Evolutionary conservation across 2,329 filamentous ascomycete genomes (phyloP).

Genomic region (Fusarium hainanense): DNA sequence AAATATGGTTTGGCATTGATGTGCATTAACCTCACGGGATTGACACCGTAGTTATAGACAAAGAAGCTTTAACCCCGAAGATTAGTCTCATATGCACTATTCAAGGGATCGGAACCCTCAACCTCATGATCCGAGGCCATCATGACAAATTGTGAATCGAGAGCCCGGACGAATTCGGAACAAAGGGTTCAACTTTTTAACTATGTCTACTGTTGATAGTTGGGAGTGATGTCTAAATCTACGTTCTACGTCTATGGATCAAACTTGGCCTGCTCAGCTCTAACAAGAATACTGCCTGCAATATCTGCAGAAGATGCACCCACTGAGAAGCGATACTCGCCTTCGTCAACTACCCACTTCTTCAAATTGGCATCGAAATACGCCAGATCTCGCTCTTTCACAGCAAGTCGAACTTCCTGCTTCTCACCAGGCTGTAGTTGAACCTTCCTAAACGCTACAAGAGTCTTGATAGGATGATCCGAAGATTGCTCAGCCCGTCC

Average conservation of each 20-base stretch:
- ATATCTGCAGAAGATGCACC: conserved; percentile 44
- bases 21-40: too few relatives aligned
- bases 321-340: conserved; percentile 44
- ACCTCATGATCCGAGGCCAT: neutral
- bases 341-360: conserved; percentile 46
- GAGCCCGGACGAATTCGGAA: neutral
- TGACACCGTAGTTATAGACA: too few relatives aligned
- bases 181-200: too few relatives aligned
- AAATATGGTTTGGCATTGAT: rapidly evolving
- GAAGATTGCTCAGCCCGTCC: conserved; percentile 15
- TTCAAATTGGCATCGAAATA: conserved; percentile 41
- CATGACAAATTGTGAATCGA: neutral
- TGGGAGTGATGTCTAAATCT: neutral
- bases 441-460: conserved; percentile 49
- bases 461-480: conserved; percentile 46
- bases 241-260: neutral
- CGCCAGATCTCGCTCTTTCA: conserved; percentile 43
- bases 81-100: neutral
- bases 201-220: neutral
- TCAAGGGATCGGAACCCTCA: neutral
- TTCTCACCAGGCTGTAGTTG: conserved; percentile 38
- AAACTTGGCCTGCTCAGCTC: neutral
- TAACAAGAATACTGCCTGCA: neutral
- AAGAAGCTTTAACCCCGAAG: neutral
- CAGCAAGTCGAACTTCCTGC: conserved; percentile 21